Evolutionary conservation across 148 eudicot species (phyloP), one percentile per base, ranked within the genome.

Genomic region (Pouteria glomerata): DNA sequence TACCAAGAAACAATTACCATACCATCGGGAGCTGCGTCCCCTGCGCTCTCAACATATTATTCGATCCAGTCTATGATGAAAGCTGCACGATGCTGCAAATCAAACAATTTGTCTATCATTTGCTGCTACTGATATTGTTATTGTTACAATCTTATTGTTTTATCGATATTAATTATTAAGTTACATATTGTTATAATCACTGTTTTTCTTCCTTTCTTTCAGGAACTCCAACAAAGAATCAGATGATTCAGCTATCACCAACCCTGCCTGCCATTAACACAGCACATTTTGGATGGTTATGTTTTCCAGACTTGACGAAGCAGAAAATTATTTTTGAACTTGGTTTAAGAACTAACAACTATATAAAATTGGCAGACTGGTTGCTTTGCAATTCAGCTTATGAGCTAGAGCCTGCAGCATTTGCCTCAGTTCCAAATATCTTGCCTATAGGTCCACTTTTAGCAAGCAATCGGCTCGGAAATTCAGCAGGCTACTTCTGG

Each of bases 251-350:
- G 1, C 15, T 70, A 47, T 57, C 73, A 30, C n/a, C 50, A 26
- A 30, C 61, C 70, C 72, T 76, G 80, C 83, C 79, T 3, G 27
- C 21, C 3, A 81, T 81, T 57, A 69, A 21, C 62, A 31, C 65
- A 31, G 8, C 64, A 13, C 42, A 57, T 1, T 21, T 70, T 30
- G 21, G 39, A 41, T 70, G 64, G 73, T 23, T 26, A 15, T 57
- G 73, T 19, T 1, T 70, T 15, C 24, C 7, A 8, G 63, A 57
- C 63, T 11, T 11, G 51, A 44, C 48, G 3, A 24, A 35, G 16
- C 16, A 6, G 52, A 57, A 70, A 57, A 18, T 1, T 3, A 12
- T 24, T 24, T 70, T 56, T 42, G 23, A 70, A 7, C 1, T 39
- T 24, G 2, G 24, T 14, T 0, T 15, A 31, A 7, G 6, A 6